These are phyloP conservation scores for Eucalyptus sp. DNA, from an alignment of 345 rosid genomes.

Conservation along the genomic window DNA sequence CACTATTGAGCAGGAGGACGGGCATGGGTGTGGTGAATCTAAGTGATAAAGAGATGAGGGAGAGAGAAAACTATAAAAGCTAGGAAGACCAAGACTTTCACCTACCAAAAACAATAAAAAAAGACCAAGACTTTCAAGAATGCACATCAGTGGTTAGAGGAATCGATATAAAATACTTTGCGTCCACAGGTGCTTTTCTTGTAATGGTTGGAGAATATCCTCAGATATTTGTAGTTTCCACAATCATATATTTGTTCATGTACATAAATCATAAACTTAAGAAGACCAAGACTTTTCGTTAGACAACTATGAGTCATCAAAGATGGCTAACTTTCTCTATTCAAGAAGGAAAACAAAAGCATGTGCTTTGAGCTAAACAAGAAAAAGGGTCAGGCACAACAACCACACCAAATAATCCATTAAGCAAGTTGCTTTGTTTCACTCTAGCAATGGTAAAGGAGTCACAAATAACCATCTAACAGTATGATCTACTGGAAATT, in stretches of 20 bases:
- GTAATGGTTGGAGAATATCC: not conserved
- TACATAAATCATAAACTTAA: not conserved
- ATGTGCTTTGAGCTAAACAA: not conserved
- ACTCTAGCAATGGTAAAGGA: not conserved
- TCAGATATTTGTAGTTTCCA: not conserved
- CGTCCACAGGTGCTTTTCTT: not conserved
- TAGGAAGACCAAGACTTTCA: not conserved
- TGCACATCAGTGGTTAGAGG: not conserved
- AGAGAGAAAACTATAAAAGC: not conserved
- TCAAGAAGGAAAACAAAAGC: not conserved
- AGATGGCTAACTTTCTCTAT: accelerated
- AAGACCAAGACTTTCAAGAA: not conserved
- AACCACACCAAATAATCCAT: not conserved
- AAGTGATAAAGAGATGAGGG: not conserved
- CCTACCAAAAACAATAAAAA: not conserved
- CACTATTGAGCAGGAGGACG: not conserved
- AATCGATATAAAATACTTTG: not conserved
- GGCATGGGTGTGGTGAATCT: not conserved
- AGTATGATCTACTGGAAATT: too few species aligned
- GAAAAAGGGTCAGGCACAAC: too few species aligned
- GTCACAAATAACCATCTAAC: not conserved
- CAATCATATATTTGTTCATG: not conserved
- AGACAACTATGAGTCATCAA: not conserved
- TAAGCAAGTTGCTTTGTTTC: not conserved
- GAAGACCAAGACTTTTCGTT: not conserved